Base-by-base conservation (phyloP, 2,329 filamentous ascomycete genomes). In the Stachybotrys chlorohalonatus region DNA sequence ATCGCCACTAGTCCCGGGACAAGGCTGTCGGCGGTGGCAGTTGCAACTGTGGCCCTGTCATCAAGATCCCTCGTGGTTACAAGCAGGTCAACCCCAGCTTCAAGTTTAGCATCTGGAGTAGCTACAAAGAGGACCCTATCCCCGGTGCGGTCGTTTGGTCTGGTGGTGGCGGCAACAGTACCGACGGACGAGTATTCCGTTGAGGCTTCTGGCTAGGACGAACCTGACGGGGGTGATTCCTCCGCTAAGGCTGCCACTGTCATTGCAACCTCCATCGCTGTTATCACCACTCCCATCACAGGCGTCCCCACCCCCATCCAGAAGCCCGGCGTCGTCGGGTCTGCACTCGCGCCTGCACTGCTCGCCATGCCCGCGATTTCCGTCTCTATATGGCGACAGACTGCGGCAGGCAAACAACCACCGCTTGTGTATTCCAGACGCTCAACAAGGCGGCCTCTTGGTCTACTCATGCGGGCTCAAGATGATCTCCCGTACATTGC, bases 21-120 rank as follows among this genome's bases (percentile, higher is more conserved):
- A 60, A 58, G 54, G 55, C 63, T 31, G 53, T 53, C 9, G 52
- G 54, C 32, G 57, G 58, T 16, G 62, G 62, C 36, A 58, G 31
- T 51, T 60, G 60, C 36, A 56, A 31, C 2, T 61, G 61, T 24
- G 55, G 56, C 16, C 58, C 56, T 3, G 66, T 61, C 5, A 59
- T 67, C 56, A 61, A 65, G 55, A 62, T 69, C 55, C 67, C 67
- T 2, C 66, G 66, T 31, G 64, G 55, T 17, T 68, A 69, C 57
- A 62, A 58, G 51, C 54, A 58, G 16, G 58, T 36, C 46, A 64
- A 68, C 45, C 54, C 60, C 8, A 62, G 58, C 49, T 58, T 58
- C 51, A 61, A 53, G 52, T 60, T 62, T 52, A 62, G 56, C 60
- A 55, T 63, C 51, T 63, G 59, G 52, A 47, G 47, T 48, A 60